phyloP scores from a whole-genome alignment of 2,329 filamentous ascomycete genomes.

The Diaporthe ampelina region DNA sequence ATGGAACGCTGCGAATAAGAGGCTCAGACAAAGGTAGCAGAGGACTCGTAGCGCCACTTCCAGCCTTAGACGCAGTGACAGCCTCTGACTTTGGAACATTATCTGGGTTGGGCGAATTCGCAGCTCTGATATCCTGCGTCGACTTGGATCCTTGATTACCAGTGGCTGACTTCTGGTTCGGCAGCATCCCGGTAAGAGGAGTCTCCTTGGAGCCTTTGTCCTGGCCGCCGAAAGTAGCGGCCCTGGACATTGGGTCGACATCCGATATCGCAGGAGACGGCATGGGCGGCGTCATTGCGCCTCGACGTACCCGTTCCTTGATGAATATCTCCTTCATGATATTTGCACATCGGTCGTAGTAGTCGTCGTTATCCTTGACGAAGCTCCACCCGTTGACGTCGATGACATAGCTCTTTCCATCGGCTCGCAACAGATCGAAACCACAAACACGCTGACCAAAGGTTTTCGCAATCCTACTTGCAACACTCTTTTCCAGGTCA shows the following conservation, averaged over 20 bases:
- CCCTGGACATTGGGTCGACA: slow-evolving; percentile 54
- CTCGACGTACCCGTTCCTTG: slow-evolving; percentile 78
- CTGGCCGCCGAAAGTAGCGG: slow-evolving; percentile 19
- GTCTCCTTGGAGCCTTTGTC: slow-evolving; percentile 48
- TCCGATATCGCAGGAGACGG: slow-evolving; percentile 61
- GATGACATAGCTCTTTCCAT: slow-evolving; percentile 94
- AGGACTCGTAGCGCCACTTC: slow-evolving; percentile 45
- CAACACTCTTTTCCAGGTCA: slow-evolving; percentile 85
- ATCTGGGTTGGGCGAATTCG: slow-evolving; percentile 25
- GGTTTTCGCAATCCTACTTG: slow-evolving; percentile 87
- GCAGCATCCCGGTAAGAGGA: slow-evolving; percentile 39
- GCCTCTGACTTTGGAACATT: slow-evolving; percentile 49
- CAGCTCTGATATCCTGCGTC: slow-evolving; percentile 32
- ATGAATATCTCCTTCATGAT: slow-evolving; percentile 92
- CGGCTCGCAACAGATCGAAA: slow-evolving; percentile 91
- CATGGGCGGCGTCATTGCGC: slow-evolving; percentile 70
- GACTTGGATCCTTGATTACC: slow-evolving; percentile 27
- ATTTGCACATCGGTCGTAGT: slow-evolving; percentile 91
- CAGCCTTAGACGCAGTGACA: slow-evolving; percentile 43
- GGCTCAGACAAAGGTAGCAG: slow-evolving; percentile 44
- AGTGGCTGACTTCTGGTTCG: slow-evolving; percentile 39
- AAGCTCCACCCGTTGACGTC: slow-evolving; percentile 99
- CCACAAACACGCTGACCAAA: slow-evolving; percentile 97
- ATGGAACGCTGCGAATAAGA: slow-evolving; percentile 49
- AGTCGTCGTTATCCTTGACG: slow-evolving; percentile 98